These are phyloP conservation scores for Suhomyces atakaporum DNA, from an alignment of 1,139 yeast genomes.

Conservation along the genomic window DNA sequence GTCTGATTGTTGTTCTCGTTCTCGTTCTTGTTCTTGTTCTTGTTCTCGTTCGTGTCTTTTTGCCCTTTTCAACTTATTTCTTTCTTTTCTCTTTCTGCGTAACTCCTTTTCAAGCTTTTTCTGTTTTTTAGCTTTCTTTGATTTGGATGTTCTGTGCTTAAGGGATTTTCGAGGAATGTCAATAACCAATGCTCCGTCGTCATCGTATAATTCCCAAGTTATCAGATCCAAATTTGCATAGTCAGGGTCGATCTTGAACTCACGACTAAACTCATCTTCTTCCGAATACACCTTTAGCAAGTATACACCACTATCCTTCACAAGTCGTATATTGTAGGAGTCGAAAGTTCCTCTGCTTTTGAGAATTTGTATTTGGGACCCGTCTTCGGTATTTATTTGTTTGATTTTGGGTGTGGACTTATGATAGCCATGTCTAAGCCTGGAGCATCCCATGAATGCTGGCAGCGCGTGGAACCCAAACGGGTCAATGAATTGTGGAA, in stretches of 20 bases:
- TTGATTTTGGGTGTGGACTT: conserved; percentile 4
- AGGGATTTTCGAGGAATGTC: no score
- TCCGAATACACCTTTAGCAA: conserved; percentile 21
- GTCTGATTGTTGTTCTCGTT: no score
- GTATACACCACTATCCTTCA: conserved; percentile 18
- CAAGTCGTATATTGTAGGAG: conserved; percentile 39
- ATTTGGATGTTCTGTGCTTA: background rate
- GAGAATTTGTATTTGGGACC: conserved; percentile 38
- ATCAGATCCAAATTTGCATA: conserved; percentile 35
- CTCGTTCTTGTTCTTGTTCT: conserved; percentile 1
- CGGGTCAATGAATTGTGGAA: conserved; percentile 7
- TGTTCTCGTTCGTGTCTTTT: conserved; percentile 4
- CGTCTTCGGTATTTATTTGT: conserved; percentile 33
- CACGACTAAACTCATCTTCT: conserved; percentile 34
- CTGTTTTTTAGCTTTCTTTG: conserved; percentile 6
- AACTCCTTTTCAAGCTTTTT: conserved; percentile 9
- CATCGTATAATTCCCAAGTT: conserved; percentile 35
- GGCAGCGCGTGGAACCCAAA: background rate
- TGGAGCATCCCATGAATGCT: background rate
- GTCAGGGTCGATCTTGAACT: conserved; percentile 32
- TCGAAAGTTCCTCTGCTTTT: conserved; percentile 38
- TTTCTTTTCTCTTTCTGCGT: conserved; percentile 4
- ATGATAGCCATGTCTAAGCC: background rate
- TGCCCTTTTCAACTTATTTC: conserved; percentile 3
- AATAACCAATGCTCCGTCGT: conserved; percentile 37